Base-by-base conservation (phyloP, 495 filamentous ascomycete species). In the Penicillium roqueforti region DNA sequence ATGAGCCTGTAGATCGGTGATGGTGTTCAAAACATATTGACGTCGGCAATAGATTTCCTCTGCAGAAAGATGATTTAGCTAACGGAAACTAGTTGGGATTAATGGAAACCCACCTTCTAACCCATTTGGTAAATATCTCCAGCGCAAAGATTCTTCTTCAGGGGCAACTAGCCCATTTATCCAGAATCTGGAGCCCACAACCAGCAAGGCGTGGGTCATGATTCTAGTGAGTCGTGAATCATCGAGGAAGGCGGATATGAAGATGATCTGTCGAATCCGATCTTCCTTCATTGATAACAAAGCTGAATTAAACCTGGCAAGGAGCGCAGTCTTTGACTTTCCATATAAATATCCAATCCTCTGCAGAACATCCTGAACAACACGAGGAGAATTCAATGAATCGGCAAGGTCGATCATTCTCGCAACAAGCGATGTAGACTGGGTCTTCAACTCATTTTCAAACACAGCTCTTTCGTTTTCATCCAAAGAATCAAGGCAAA, bases 21-120 rank as follows among this genome's bases (percentile, higher is more conserved):
- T 77, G 0, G 88, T 91, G 52, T 87, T 81, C 14, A 95, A 70
- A 25, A 93, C 76, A 61, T 78, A 84, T 40, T 83, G 77, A 1
- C 89, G 83, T 5, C 91, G 82, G 57, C 78, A 78, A 11, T 84
- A 81, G 0, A 95, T 71, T 67, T 95, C 90, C 47, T 85, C 87
- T 91, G 49, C 9, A 36, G 23, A 34, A 47, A 63, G 1, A 37
- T n/a, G 18, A 14, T 36, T 47, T 47, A 53, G 43, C 19, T 16
- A 7, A 16, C 19, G 7, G 4, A 28, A 19, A 22, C 7, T 4
- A 1, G 29, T 4, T 26, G 5, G 19, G 13, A 28, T 14, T 19
- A 0, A 19, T n/a, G 3, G 18, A 34, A n/a, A 31, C 74, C 63
- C 68, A 87, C 87, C 78, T 81, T 96, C 91, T 36, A 96, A 54